Percentiles rank a stretch among this genome's conserved stretches.
phyloP scores from a whole-genome alignment of 306 rosid genomes.

The Vigna radiata region DNA sequence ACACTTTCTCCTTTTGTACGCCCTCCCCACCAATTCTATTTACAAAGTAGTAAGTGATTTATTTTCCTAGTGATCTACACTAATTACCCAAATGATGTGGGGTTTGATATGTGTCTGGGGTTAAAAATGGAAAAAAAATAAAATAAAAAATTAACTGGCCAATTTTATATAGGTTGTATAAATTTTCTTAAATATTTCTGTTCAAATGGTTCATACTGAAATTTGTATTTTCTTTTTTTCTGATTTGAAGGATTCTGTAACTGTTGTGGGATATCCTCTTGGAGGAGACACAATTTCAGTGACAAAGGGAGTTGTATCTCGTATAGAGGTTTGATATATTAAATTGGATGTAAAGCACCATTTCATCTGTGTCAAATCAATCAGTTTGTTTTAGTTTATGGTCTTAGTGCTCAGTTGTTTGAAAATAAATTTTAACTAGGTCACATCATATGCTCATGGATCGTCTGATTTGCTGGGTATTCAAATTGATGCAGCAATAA shows the following conservation, averaged over 20 bases:
- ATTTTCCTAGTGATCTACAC: neutral
- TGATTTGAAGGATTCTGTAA: constrained; percentile 89
- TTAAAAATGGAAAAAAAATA: constrained; percentile 13
- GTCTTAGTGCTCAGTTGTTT: constrained; percentile 36
- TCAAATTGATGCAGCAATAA: constrained; percentile 99
- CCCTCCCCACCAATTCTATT: constrained; percentile 21
- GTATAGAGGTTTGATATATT: constrained; percentile 81
- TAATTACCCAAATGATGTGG: constrained; percentile 26
- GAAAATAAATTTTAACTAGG: constrained; percentile 64
- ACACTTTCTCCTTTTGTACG: constrained; percentile 15
- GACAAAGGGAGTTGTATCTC: constrained; percentile 98
- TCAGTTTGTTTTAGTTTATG: neutral
- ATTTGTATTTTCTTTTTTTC: constrained; percentile 19
- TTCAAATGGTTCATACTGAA: constrained; percentile 32
- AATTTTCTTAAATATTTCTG: constrained; percentile 21
- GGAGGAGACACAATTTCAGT: constrained; percentile 99
- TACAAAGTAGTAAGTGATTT: constrained; percentile 25
- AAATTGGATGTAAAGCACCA: constrained; percentile 27
- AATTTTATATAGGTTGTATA: constrained; percentile 9
- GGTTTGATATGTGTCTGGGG: constrained; percentile 10
- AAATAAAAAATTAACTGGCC: constrained; percentile 1
- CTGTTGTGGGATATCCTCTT: constrained; percentile 98
- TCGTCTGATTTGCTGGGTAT: constrained; percentile 96
- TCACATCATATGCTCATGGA: constrained; percentile 96
- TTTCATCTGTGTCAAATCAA: constrained; percentile 17